These are phyloP conservation scores for Melastoma candidum DNA, from an alignment of 441 rosid species.

Conservation along the genomic window DNA sequence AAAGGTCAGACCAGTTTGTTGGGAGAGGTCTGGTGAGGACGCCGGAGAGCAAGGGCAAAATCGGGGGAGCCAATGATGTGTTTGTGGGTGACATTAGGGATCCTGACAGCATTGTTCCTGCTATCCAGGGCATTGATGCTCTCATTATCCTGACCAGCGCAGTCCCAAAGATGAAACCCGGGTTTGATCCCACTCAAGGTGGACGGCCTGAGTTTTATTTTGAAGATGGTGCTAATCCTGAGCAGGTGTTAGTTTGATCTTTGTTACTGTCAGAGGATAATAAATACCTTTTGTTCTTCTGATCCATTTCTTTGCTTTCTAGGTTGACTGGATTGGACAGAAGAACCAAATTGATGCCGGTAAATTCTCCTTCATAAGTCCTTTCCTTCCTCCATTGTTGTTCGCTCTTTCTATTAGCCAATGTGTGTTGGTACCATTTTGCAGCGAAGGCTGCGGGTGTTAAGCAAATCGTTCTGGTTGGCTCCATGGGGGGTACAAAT, in stretches of 20 bases:
- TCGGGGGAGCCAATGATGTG: slow-evolving; percentile 74
- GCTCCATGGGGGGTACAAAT: slow-evolving; percentile 94
- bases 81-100: slow-evolving; percentile 69
- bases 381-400: too few relatives aligned
- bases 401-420: too few relatives aligned
- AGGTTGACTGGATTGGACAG: slow-evolving; percentile 99
- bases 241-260: slow-evolving; percentile 42
- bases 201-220: slow-evolving; percentile 85
- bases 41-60: slow-evolving; percentile 70
- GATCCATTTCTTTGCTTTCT: slow-evolving; percentile 11
- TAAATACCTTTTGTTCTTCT: neutral
- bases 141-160: slow-evolving; percentile 90
- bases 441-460: slow-evolving; percentile 91
- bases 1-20: slow-evolving; percentile 57
- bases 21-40: slow-evolving; percentile 78
- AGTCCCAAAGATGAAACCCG: slow-evolving; percentile 85
- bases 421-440: slow-evolving; percentile 5
- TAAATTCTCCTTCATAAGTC: slow-evolving; percentile 5
- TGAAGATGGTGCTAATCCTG: slow-evolving; percentile 88
- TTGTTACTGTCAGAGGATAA: neutral
- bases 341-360: slow-evolving; percentile 93
- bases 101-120: slow-evolving; percentile 40
- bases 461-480: slow-evolving; percentile 88
- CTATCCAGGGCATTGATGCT: slow-evolving; percentile 64
- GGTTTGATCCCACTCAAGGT: slow-evolving; percentile 74